phyloP scores from a whole-genome alignment of 75 land plant species.

The Chamaecyparis obtusa region DNA sequence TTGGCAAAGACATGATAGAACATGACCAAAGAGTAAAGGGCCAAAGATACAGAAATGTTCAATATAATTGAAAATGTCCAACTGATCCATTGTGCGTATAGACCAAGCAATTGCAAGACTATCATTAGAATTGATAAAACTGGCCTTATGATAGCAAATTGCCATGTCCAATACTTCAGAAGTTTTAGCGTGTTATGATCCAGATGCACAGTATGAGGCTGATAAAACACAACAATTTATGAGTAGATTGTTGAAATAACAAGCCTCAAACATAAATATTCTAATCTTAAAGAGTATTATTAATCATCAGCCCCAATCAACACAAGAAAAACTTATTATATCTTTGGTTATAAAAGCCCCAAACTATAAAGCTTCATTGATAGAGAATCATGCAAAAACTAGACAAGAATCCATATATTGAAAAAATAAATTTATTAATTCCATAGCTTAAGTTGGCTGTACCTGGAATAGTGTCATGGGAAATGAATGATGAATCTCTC shows the following conservation, averaged over 20 bases:
- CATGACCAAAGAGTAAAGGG: slow-evolving; percentile 80
- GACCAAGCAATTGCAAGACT: slow-evolving; percentile 63
- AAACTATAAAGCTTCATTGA: background rate
- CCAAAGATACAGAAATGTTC: slow-evolving; percentile 85
- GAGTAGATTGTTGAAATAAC: background rate
- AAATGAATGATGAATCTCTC: slow-evolving; percentile 82
- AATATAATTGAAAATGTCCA: slow-evolving; percentile 80
- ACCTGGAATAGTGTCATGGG: slow-evolving; percentile 94
- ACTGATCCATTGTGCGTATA: slow-evolving; percentile 70
- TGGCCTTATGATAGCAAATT: slow-evolving; percentile 90
- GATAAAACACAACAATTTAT: slow-evolving; percentile 20
- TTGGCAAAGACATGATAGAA: slow-evolving; percentile 95
- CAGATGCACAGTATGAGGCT: slow-evolving; percentile 77
- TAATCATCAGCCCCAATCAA: background rate
- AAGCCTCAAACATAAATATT: background rate
- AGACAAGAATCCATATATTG: background rate
- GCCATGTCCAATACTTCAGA: slow-evolving; percentile 98
- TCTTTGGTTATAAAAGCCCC: background rate
- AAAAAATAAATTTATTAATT: background rate
- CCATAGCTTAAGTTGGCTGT: background rate
- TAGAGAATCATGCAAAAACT: background rate
- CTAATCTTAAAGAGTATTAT: background rate
- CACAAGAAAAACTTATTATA: background rate
- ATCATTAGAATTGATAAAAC: slow-evolving; percentile 83
- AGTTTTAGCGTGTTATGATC: slow-evolving; percentile 66